These are phyloP conservation scores for Moricandia moricandioides DNA, from an alignment of 345 rosid species.

Conservation along the genomic window DNA sequence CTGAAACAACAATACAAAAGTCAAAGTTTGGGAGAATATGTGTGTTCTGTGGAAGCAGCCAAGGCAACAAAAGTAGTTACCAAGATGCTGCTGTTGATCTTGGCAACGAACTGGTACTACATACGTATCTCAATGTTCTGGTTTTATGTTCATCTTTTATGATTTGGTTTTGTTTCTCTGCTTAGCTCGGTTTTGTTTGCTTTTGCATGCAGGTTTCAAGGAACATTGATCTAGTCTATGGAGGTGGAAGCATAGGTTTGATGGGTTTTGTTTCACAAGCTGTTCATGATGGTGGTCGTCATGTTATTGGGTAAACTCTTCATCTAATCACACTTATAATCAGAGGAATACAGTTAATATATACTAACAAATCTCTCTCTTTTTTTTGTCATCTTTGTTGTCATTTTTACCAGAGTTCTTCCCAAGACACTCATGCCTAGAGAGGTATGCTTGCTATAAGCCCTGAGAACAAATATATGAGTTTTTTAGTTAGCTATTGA, in stretches of 20 bases:
- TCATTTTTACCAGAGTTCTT: slow-evolving; percentile 60
- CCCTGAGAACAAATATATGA: neutral
- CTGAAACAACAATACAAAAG: slow-evolving; percentile 40
- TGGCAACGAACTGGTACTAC: slow-evolving; percentile 68
- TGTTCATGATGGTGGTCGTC: slow-evolving; percentile 99
- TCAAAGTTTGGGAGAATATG: slow-evolving; percentile 68
- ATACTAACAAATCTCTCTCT: slow-evolving; percentile 1
- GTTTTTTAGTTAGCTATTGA: neutral
- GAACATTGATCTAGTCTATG: slow-evolving; percentile 97
- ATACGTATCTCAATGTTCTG: neutral
- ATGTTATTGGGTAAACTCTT: slow-evolving; percentile 84
- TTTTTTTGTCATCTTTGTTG: neutral
- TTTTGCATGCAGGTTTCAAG: slow-evolving; percentile 60
- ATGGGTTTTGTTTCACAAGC: slow-evolving; percentile 99
- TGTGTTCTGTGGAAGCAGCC: slow-evolving; percentile 90
- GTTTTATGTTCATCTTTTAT: slow-evolving; percentile 1
- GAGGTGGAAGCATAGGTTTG: slow-evolving; percentile 99
- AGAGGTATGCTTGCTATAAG: slow-evolving; percentile 58
- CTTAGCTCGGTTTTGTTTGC: no score
- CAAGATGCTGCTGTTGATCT: slow-evolving; percentile 80
- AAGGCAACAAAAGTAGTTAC: slow-evolving; percentile 66
- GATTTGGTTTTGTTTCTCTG: neutral
- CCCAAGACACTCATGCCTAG: slow-evolving; percentile 99
- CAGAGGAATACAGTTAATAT: neutral
- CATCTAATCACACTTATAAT: neutral